Evolutionary conservation across 2,329 filamentous ascomycete species (phyloP), one percentile per base, ranked within the genome.

Genomic region (Zasmidium cellare): DNA sequence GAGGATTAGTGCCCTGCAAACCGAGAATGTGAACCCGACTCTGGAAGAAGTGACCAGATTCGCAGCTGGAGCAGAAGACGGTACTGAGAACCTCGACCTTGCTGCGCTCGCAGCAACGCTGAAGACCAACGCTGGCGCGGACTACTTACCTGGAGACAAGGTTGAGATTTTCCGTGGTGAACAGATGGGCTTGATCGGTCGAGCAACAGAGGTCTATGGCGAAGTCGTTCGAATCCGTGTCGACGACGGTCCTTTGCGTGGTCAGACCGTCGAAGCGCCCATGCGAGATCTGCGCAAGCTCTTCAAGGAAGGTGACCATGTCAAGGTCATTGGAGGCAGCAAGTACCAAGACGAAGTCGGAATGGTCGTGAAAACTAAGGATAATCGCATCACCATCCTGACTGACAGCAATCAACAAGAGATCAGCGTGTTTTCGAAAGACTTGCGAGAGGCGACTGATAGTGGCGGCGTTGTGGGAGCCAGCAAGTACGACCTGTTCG

Each of bases 401-500:
- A 96, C 91, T 49, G 94, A 99, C 76, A 91, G 94, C 73, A 94
- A 86, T 60, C 93, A 94, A 75, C 87, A 88, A 53, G 94, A 99
- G 73, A 92, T 99, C 66, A 97, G 92, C 0, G 94, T 99, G 31
- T 99, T 99, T 72, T 97, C 93, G 79, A 97, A 96, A 74, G 94
- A 99, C 77, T 78, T 99, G 60, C 86, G 96, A 65, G 91, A 96
- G 74, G 94, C 94, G 24, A 91, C 91, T 55, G 94, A 97, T 71
- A 91, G 92, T 66, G 92, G 92, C 62, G 92, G 91, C 16, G 87
- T 92, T 69, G 89, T 91, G 24, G 86, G 87, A 28, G 81, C 93
- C n/a, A 91, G 91, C 11, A 90, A 96, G 75, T 97, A 90, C 74
- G 89, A 92, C 66, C 86, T 99, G 31, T 91, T 96, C 67, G 94